phyloP scores from a whole-genome alignment of 805 yeast genomes.

The Saccharomycopsis fermentans region DNA sequence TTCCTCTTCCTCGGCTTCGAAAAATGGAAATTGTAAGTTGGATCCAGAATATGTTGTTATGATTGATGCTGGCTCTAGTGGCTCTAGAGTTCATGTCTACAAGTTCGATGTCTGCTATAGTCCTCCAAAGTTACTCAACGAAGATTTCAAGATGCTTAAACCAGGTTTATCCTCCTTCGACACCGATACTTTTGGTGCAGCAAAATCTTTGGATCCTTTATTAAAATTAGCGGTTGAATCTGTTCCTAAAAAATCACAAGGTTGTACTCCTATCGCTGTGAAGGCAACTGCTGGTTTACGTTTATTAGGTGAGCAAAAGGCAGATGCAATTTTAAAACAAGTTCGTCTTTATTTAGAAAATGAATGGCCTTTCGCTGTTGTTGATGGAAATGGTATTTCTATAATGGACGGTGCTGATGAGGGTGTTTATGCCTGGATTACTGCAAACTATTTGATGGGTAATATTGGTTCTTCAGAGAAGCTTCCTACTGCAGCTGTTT shows the following conservation, averaged over 20 bases:
- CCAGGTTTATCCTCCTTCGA: conserved; percentile 89
- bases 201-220: conserved; percentile 77
- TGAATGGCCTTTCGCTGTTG: conserved; percentile 88
- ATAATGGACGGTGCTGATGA: conserved; percentile 96
- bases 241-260: conserved; percentile 63
- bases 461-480: conserved; percentile 74
- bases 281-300: conserved; percentile 98
- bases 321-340: conserved; percentile 60
- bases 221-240: conserved; percentile 62
- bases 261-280: conserved; percentile 89
- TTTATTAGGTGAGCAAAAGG: conserved; percentile 65
- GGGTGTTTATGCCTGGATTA: conserved; percentile 98
- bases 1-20: not conserved
- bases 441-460: conserved; percentile 86
- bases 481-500: conserved; percentile 88
- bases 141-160: conserved; percentile 77
- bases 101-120: conserved; percentile 78
- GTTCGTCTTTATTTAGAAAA: conserved; percentile 67
- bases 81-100: conserved; percentile 92
- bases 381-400: conserved; percentile 73
- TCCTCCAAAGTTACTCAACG: conserved; percentile 73
- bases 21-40: conserved; percentile 27
- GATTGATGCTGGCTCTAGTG: conserved; percentile 98
- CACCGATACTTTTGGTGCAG: conserved; percentile 75
- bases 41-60: conserved; percentile 70